These are phyloP conservation scores for Spencermartinsiella ligniputridi DNA, from an alignment of 1,139 yeast species.

Conservation along the genomic window DNA sequence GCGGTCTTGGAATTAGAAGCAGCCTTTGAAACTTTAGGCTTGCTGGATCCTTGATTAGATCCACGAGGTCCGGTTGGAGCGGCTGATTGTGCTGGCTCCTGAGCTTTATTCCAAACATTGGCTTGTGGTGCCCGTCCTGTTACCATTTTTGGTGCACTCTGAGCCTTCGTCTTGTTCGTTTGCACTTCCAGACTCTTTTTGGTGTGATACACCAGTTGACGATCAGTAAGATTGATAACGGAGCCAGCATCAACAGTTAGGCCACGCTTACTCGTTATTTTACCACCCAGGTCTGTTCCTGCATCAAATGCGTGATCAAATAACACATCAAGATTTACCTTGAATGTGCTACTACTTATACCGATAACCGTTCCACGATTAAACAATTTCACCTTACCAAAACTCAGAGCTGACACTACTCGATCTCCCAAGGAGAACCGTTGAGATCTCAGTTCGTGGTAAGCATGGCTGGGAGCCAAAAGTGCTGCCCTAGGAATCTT, in stretches of 20 bases:
- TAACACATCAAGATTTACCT: conserved; percentile 58
- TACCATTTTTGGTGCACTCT: conserved; percentile 2
- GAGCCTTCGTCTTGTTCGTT: not conserved
- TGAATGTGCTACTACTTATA: conserved; percentile 58
- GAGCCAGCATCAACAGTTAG: conserved; percentile 76
- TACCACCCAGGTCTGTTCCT: conserved; percentile 77
- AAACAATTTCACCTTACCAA: conserved; percentile 86
- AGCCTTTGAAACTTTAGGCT: not conserved
- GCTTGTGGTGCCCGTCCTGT: not conserved
- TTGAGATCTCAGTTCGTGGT: conserved; percentile 69
- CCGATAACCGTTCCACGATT: conserved; percentile 91
- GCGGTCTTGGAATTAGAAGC: conserved; percentile 7
- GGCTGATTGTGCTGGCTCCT: conserved; percentile 1
- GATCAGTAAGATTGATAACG: conserved; percentile 68
- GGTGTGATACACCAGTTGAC: conserved; percentile 66
- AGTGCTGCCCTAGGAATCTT: conserved; percentile 87
- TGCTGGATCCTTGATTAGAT: not conserved
- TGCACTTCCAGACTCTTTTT: conserved; percentile 15
- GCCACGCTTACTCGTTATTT: conserved; percentile 75
- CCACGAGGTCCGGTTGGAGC: not conserved
- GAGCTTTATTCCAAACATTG: conserved; percentile 9
- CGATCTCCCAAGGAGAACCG: conserved; percentile 84
- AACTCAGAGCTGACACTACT: conserved; percentile 76
- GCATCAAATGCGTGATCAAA: conserved; percentile 82
- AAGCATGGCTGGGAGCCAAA: conserved; percentile 69